These are phyloP conservation scores for Dittrichia graveolens DNA, from an alignment of 129 eudicot genomes.

Conservation along the genomic window DNA sequence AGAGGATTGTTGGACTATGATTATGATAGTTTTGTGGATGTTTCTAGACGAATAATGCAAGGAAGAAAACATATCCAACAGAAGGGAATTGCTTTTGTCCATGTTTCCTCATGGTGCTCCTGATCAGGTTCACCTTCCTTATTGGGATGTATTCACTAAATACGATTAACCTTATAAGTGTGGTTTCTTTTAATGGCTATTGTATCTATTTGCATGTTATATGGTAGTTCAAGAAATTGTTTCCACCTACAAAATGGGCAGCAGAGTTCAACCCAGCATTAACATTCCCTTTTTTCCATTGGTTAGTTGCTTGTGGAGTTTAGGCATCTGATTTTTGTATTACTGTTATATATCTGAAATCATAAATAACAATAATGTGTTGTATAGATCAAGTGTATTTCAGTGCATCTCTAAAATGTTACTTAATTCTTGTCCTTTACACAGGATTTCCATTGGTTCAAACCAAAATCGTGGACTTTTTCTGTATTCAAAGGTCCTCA, in stretches of 20 bases:
- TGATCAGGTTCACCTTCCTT: slow-evolving; percentile 80
- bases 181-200: neutral
- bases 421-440: neutral
- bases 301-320: slow-evolving; percentile 59
- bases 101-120: slow-evolving; percentile 99
- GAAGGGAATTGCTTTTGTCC: slow-evolving; percentile 84
- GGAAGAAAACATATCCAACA: slow-evolving; percentile 84
- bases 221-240: slow-evolving; percentile 81
- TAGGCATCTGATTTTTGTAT: too few species aligned
- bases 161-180: neutral
- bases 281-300: slow-evolving; percentile 95
- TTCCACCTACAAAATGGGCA: slow-evolving; percentile 99
- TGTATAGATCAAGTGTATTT: too few species aligned
- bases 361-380: too few species aligned
- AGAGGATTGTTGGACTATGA: slow-evolving; percentile 72
- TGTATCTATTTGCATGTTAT: neutral
- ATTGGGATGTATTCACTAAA: too few species aligned
- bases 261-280: slow-evolving; percentile 93
- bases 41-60: slow-evolving; percentile 78
- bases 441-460: slow-evolving; percentile 83
- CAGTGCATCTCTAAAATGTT: too few species aligned
- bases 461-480: slow-evolving; percentile 91
- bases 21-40: slow-evolving; percentile 92
- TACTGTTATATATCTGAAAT: too few species aligned
- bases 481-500: slow-evolving; percentile 78